Evolutionary conservation across 306 rosid species (phyloP), one percentile per base, ranked within the genome.

Genomic region (Glycine soja): DNA sequence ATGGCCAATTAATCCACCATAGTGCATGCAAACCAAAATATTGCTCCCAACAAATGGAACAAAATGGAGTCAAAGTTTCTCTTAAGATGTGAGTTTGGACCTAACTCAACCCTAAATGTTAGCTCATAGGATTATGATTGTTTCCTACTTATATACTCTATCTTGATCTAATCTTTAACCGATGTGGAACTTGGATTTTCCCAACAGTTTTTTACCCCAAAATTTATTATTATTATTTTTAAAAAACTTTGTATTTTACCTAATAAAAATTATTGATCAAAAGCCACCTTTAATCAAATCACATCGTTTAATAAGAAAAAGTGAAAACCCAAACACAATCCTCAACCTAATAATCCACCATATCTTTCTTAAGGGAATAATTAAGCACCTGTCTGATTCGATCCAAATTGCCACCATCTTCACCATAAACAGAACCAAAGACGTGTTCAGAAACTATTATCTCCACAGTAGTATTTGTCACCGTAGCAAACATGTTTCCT

Each of bases 391-490:
- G 84, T 90, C 81, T 88, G 57, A 88, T 85, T 71, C 62, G 87
- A 16, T 90, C 88, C 65, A 90, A 38, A 79, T 88, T 90, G 58
- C 88, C 73, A 38, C 94, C 94, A 77, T 87, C 89, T 79, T 90
- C 88, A 34, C 94, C 94, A 69, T 88, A 88, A 74, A 90, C 89
- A 79, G 89, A 85, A 66, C 87, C 75, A 71, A 90, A 87, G 85
- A 73, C 92, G 50, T 83, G 88, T 30, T 84, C 83, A 8, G 92
- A 86, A 70, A 90, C 88, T 42, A 56, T 36, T 65, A 90, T 85
- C 88, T 90, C 94, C 78, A 90, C 79, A 1, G 87, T 90, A 43
- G 90, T 90, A 84, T 85, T 88, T 73, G 94, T 88, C 75, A 90
- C 90, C 40, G 89, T 87, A 52, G 94, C 88, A 69, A 90, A 74